Percentiles rank a stretch among this genome's conserved stretches.
Evolutionary conservation across 2,329 filamentous ascomycete genomes (phyloP).

Genomic region (Chalaropsis ovoidea): DNA sequence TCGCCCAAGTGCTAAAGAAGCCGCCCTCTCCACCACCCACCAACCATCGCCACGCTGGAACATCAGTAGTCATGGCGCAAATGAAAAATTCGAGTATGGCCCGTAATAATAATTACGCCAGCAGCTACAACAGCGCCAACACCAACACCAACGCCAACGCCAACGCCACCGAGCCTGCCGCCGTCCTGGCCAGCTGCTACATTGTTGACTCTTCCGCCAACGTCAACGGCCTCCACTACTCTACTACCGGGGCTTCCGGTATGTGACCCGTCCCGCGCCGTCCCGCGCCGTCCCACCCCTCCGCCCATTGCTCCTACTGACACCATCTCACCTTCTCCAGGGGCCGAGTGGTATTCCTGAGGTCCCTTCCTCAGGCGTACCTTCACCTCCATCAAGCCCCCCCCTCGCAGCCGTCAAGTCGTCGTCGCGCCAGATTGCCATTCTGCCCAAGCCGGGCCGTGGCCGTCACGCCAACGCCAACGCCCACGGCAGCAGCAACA

Average conservation of each 20-base stretch:
- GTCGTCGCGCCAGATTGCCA: conserved; percentile 52
- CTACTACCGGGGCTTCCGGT: conserved; percentile 81
- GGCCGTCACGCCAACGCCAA: conserved; percentile 27
- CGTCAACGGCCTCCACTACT: conserved; percentile 85
- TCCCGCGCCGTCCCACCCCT: not conserved
- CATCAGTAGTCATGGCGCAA: conserved; percentile 46
- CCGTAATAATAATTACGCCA: conserved; percentile 69
- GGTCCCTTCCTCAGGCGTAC: conserved; percentile 73
- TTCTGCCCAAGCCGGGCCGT: conserved; percentile 46
- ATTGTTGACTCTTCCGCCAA: conserved; percentile 62
- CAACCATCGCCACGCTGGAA: conserved; percentile 18
- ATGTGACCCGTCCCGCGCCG: conserved; percentile 30
- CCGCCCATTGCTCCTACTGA: conserved; percentile 3
- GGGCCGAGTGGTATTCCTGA: conserved; percentile 93
- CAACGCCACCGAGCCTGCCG: conserved; percentile 45
- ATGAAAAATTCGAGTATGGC: conserved; percentile 61
- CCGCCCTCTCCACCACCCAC: conserved; percentile 14
- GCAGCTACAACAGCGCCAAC: conserved; percentile 39
- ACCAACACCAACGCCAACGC: conserved; percentile 45
- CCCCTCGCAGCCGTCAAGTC: conserved; percentile 67
- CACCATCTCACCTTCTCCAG: conserved; percentile 34
- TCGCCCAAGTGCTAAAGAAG: conserved; percentile 22
- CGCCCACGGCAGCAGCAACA: too few relatives aligned
- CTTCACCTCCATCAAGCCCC: conserved; percentile 80
- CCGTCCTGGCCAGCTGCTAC: conserved; percentile 87